These are phyloP conservation scores for Rhodofomes roseus DNA, from an alignment of 1,284 basidiomycete species.

Conservation along the genomic window DNA sequence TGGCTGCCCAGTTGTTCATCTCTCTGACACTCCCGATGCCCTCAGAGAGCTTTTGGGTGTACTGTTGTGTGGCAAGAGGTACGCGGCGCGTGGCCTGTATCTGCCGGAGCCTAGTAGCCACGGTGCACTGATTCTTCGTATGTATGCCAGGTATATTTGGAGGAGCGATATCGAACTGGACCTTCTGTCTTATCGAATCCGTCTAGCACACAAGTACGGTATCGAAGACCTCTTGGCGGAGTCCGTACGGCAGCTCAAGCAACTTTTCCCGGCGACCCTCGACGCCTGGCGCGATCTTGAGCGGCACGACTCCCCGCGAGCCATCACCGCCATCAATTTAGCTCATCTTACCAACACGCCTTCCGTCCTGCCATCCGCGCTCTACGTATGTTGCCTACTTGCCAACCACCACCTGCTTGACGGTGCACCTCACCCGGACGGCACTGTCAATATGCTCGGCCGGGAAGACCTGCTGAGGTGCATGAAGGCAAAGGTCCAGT, in stretches of 20 bases:
- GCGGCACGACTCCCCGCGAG: no score
- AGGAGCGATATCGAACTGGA: not conserved
- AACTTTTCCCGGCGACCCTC: not conserved
- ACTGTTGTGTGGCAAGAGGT: not conserved
- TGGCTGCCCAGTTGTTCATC: constrained; percentile 1
- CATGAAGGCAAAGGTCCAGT: not conserved
- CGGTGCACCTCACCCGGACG: not conserved
- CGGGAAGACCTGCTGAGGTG: not conserved
- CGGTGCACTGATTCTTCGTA: no score
- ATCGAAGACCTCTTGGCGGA: not conserved
- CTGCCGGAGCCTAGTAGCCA: no score
- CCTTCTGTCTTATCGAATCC: not conserved
- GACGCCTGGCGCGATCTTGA: not conserved
- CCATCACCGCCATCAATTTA: not conserved
- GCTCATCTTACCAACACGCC: constrained; percentile 2
- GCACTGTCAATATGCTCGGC: not conserved
- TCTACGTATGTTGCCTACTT: constrained; percentile 6
- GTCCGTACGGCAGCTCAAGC: not conserved
- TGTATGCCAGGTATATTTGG: not conserved
- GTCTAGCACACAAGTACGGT: constrained; percentile 3
- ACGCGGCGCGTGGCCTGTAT: not conserved
- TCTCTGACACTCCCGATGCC: not conserved
- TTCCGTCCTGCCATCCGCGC: not conserved
- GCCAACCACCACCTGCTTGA: not conserved
- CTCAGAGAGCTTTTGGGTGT: not conserved